Evolutionary conservation across 2,329 filamentous ascomycete species (phyloP), one percentile per base, ranked within the genome.

Genomic region (Byssoonygena ceratinophila): DNA sequence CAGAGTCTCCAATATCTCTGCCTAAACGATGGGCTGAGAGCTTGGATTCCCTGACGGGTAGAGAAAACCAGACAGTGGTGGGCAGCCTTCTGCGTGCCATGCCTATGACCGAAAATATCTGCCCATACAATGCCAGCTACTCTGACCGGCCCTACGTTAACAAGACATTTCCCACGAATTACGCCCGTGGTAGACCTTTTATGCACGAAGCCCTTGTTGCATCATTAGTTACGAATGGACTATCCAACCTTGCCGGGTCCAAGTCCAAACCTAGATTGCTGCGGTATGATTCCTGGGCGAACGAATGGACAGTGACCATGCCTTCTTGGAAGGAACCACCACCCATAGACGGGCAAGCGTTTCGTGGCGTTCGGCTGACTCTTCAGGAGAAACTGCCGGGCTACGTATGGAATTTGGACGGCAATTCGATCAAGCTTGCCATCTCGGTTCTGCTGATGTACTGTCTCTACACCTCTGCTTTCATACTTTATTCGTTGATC

Each of bases 151-250:
- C 32, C 32, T n/a, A 3, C 32, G 32, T 31, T 11, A 34, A 14
- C 4, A 12, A n/a, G 14, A 9, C 8, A 34, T 29, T 9, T 5
- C 14, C 18, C 36, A 2, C 16, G 36, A 39, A n/a, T 39, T 18
- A 2, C 6, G 6, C 16, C n/a, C 16, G 14, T n/a, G 25, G 25
- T 8, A 32, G 54, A 14, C 54, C 54, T 9, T 36, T 49, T 37
- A 48, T 49, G 50, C 54, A 55, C 31, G 54, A 55, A 39, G 43
- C 50, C 27, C 29, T 55, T 16, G n/a, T 55, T 22, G 46, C 54
- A 2, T 31, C 51, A 2, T 12, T 55, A 2, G 25, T 55, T 9
- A 34, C 43, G 12, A 49, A 43, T 16, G 54, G 51, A 2, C 36
- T 55, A 29, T 53, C 54, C 14, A 22, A 49, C 31, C 37, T 51